Base-by-base conservation (phyloP, 2,329 filamentous ascomycete species). In the Colletotrichum trifolii region DNA sequence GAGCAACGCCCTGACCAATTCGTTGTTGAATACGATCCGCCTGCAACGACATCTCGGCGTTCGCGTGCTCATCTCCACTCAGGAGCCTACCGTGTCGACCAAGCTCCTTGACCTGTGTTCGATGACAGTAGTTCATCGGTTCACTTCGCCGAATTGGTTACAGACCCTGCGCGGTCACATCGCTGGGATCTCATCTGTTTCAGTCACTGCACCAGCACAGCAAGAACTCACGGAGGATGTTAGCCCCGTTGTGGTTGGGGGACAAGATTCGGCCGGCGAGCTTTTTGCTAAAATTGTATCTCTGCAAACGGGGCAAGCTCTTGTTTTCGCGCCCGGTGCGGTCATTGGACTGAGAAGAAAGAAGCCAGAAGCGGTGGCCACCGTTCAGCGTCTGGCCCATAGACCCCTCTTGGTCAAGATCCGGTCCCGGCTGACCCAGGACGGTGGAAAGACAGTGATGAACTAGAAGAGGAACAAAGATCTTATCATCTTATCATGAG, bases 41-140 rank as follows among this genome's bases (percentile, higher is more conserved):
- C 81, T 90, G 15, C 91, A 95, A 74, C 87, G 91, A 0, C 92
- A 95, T 72, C 76, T 88, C 1, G 91, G 84, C 1, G 82, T 85
- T 0, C 84, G 91, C 1, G 81, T 94, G 6, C 73, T 95, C 46
- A 89, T 95, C 38, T 89, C 91, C 0, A 95, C 91, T 0, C 91
- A 96, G 72, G 92, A 95, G 70, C 92, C 91, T 0, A 92, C 90
- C 0, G 82, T 94, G 4, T 89, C 89, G 0, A 86, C 88, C 0
- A 82, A 83, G 13, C 82, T 96, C 0, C 81, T 95, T 0, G 90
- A 93, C 57, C 79, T 95, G 0, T 93, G 89, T 73, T 89, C 87
- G 1, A 78, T 91, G 13, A 91, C 87, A 0, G 82, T 94, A 13
- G 87, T 94, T 0, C 91, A 94, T 71, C 83, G 89, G 0, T 94